Percentiles rank a stretch among this genome's conserved stretches.
These are phyloP conservation scores for Trichosporon sp. DNA, from an alignment of 1,284 basidiomycete species.

Conservation along the genomic window DNA sequence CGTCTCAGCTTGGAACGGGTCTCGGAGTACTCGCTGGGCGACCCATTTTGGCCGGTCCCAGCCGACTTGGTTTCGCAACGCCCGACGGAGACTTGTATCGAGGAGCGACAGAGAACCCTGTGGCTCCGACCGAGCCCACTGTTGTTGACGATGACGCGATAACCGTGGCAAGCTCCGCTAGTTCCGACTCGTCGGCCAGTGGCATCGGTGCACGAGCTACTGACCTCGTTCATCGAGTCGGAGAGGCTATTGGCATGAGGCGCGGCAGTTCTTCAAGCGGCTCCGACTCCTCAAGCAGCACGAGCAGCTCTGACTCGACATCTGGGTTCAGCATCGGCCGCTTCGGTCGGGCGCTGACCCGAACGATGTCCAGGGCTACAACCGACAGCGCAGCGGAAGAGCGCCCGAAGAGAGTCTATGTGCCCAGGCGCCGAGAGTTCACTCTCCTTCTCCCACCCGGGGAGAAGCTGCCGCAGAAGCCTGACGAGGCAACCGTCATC, in stretches of 20 bases:
- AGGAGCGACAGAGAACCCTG: constrained; percentile 47
- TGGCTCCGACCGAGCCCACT: constrained; percentile 15
- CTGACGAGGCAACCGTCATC: constrained; percentile 54
- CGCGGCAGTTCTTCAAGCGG: constrained; percentile 40
- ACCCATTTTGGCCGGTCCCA: constrained; percentile 38
- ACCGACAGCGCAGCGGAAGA: constrained; percentile 33
- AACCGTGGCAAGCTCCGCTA: constrained; percentile 37
- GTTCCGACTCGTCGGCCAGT: constrained; percentile 43
- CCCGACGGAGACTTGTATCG: constrained; percentile 52
- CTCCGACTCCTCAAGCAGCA: constrained; percentile 26
- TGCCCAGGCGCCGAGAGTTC: constrained; percentile 63
- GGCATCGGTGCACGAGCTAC: constrained; percentile 46
- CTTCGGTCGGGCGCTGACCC: constrained; percentile 28
- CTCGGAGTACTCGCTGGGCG: constrained; percentile 22
- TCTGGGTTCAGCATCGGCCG: constrained; percentile 26
- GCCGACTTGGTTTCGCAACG: constrained; percentile 46
- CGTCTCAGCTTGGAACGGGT: background rate
- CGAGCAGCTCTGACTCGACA: constrained; percentile 21
- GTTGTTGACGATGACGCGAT: constrained; percentile 43
- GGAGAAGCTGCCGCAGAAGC: background rate
- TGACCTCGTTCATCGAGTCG: constrained; percentile 50
- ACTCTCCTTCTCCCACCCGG: constrained; percentile 58
- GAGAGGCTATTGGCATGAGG: constrained; percentile 50
- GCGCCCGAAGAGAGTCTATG: constrained; percentile 44
- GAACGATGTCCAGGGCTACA: constrained; percentile 29